phyloP scores from a whole-genome alignment of 768 basidiomycete species.

The Naematelia aurantialba region DNA sequence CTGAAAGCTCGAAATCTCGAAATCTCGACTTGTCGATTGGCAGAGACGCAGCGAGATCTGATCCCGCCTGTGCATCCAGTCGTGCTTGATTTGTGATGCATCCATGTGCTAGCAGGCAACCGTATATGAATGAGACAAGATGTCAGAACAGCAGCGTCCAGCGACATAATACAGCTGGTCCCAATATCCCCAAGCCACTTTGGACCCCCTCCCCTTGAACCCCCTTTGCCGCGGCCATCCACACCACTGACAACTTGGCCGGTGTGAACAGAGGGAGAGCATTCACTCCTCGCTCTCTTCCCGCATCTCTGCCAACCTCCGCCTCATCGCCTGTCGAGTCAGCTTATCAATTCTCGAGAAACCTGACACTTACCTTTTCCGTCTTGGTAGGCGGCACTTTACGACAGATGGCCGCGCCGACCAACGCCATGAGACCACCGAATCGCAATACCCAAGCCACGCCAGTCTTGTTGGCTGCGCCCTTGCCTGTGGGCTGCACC shows the following conservation, averaged over 20 bases:
- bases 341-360: background rate
- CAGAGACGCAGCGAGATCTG: no score
- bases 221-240: no score
- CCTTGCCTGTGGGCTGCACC: constrained; percentile 51
- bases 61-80: no score
- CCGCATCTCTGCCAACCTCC: constrained; percentile 70
- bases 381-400: constrained; percentile 84
- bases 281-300: constrained; percentile 66
- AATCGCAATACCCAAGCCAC: constrained; percentile 93
- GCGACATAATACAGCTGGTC: background rate
- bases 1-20: no score
- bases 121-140: background rate
- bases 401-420: constrained; percentile 73
- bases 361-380: constrained; percentile 60
- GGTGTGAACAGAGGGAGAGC: no score
- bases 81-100: no score
- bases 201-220: background rate
- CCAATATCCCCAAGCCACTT: background rate
- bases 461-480: constrained; percentile 71
- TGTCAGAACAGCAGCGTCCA: background rate
- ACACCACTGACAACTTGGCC: no score
- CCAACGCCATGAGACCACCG: constrained; percentile 78
- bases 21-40: no score
- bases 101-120: no score
- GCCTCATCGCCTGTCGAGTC: constrained; percentile 61